Percentiles rank a stretch among this genome's conserved stretches.
phyloP scores from a whole-genome alignment of 768 basidiomycete species.

The Boletus huronensis region DNA sequence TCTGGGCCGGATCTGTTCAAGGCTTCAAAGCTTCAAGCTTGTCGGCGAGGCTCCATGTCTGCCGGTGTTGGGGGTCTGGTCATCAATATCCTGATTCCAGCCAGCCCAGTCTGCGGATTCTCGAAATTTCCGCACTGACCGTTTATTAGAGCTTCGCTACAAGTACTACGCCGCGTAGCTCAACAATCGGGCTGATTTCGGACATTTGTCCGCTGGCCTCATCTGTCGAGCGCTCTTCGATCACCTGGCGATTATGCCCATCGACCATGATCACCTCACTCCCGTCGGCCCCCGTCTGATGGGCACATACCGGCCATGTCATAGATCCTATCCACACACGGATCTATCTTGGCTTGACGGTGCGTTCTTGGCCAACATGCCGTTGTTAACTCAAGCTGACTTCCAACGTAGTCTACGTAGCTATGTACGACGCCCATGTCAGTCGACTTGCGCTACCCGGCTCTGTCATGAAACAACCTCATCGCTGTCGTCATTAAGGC shows the following conservation, averaged over 20 bases:
- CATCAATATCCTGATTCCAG: too few relatives aligned
- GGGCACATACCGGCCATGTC: background rate
- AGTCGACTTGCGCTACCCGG: conserved; percentile 6
- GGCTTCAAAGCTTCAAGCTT: too few relatives aligned
- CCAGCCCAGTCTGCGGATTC: too few relatives aligned
- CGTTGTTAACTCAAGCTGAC: conserved; percentile 8
- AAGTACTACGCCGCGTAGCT: background rate
- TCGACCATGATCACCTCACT: conserved; percentile 5
- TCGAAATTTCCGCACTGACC: too few relatives aligned
- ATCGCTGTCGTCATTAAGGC: conserved; percentile 20
- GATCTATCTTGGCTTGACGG: background rate
- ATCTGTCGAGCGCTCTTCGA: background rate
- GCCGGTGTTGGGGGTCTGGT: too few relatives aligned
- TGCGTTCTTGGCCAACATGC: conserved; percentile 8
- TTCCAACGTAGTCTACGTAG: conserved; percentile 7
- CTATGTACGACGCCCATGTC: conserved; percentile 15
- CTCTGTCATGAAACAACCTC: conserved; percentile 23
- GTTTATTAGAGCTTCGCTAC: too few relatives aligned
- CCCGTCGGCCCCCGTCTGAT: conserved; percentile 2
- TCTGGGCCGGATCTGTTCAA: too few relatives aligned
- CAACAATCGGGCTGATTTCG: background rate
- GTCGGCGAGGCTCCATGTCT: too few relatives aligned
- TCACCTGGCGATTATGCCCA: background rate
- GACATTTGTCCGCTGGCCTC: conserved; percentile 5
- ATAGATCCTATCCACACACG: background rate